These are phyloP conservation scores for Tubosaeta sp. DNA, from an alignment of 768 basidiomycete genomes.

Conservation along the genomic window DNA sequence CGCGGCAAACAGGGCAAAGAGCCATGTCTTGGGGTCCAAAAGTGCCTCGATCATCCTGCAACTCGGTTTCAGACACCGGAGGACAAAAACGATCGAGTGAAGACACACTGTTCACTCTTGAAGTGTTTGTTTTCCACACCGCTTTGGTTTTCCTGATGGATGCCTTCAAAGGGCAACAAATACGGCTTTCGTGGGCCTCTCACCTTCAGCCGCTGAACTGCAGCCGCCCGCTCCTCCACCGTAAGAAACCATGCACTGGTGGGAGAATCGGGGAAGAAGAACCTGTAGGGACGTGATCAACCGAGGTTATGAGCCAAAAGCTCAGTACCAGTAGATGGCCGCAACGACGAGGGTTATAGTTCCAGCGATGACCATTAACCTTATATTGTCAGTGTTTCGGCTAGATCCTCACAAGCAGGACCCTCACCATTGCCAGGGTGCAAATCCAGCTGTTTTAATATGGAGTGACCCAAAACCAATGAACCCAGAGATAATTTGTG, in stretches of 20 bases:
- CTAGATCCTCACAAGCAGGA: not conserved
- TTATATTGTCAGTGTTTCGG: conserved; percentile 1
- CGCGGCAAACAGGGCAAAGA: conserved; percentile 65
- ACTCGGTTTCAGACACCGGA: not conserved
- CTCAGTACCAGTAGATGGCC: conserved; percentile 48
- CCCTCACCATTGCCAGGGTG: conserved; percentile 69
- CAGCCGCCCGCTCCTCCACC: conserved; percentile 54
- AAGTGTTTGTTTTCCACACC: conserved; percentile 80
- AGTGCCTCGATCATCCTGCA: conserved; percentile 65
- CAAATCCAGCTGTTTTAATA: conserved; percentile 50
- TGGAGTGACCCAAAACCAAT: conserved; percentile 64
- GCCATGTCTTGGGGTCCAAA: conserved; percentile 68
- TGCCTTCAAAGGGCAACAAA: not conserved
- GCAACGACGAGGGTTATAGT: conserved; percentile 51
- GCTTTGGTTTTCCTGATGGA: conserved; percentile 61
- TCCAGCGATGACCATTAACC: conserved; percentile 73
- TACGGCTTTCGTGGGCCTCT: not conserved
- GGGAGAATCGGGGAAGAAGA: conserved; percentile 72
- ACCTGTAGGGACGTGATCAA: conserved; percentile 33
- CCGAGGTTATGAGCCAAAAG: not conserved
- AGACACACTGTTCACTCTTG: conserved; percentile 70
- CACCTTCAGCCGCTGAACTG: conserved; percentile 63
- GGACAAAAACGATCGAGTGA: not conserved
- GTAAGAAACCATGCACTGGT: conserved; percentile 75
- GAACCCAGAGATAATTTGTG: conserved; percentile 69